These are phyloP conservation scores for Carex arenaria DNA, from an alignment of 202 grass and related monocot species.

Conservation along the genomic window DNA sequence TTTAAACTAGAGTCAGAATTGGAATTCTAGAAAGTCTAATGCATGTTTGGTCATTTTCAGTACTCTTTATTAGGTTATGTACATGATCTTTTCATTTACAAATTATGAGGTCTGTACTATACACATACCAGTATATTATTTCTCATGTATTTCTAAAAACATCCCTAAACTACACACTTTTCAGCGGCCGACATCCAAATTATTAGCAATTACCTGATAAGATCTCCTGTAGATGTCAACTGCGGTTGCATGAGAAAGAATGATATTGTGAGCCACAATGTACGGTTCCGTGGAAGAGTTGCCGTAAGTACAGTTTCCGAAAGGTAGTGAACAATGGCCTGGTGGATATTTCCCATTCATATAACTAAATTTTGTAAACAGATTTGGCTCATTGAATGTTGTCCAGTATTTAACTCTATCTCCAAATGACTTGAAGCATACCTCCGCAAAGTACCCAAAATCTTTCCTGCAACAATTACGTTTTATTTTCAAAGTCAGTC, in stretches of 20 bases:
- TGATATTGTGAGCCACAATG: constrained; percentile 44
- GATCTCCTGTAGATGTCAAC: constrained; percentile 41
- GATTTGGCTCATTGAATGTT: constrained; percentile 54
- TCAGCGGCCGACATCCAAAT: background rate
- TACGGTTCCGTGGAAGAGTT: constrained; percentile 50
- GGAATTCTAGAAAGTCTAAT: background rate
- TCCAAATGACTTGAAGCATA: constrained; percentile 56
- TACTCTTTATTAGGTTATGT: background rate
- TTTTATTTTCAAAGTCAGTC: background rate
- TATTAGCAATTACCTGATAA: constrained; percentile 43
- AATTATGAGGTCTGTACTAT: background rate
- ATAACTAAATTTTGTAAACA: constrained; percentile 31
- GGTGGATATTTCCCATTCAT: constrained; percentile 38
- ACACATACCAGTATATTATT: background rate
- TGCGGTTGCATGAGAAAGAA: constrained; percentile 52
- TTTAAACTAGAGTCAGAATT: background rate
- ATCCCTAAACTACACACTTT: background rate
- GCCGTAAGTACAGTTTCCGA: constrained; percentile 41
- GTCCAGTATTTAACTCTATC: constrained; percentile 61
- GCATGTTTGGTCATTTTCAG: background rate
- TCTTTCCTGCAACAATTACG: constrained; percentile 40
- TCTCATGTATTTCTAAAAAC: background rate
- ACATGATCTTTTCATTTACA: background rate
- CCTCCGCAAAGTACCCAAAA: constrained; percentile 45
- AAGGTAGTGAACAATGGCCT: constrained; percentile 39